Evolutionary conservation across 2,329 filamentous ascomycete species (phyloP), one percentile per base, ranked within the genome.

Genomic region (Microdochium paspali): DNA sequence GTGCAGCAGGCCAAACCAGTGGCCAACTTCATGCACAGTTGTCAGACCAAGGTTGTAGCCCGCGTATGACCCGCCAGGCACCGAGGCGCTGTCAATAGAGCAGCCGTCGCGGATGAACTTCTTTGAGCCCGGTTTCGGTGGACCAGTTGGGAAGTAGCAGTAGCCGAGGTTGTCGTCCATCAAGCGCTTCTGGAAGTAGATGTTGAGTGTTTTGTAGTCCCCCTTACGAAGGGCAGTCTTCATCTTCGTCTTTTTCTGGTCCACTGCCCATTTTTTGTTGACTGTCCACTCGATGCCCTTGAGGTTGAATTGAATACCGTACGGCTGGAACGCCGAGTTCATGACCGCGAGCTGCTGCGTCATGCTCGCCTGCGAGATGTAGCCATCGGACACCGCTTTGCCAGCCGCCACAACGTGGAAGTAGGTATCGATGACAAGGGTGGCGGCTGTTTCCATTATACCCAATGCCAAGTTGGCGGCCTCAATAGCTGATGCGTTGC

Each of bases 1-100:
- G 55, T 66, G 63, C 47, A 56, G 55, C 31, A 66, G 59, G 48
- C 63, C 63, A 44, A 65, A 56, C 62, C 63, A 66, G 51, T 65
- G 63, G 10, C 63, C 63, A 26, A 60, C 52, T 52, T 65, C 63
- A 53, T 63, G 61, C 23, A 56, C 55, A 4, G 52, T 55, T 18
- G 58, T 61, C 47, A 58, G 51, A 45, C 63, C 63, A 9, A 58
- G 51, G 47, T 64, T 59, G 50, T 46, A 40, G 6, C n/a, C 25
- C 4, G 15, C 21, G 6, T 28, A 24, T 5, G 24, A 10, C 4
- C 48, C 48, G n/a, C 48, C 48, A 10, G 48, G 48, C 24, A 49
- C 18, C 4, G 45, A 47, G 9, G 20, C 23, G 10, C 35, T 13
- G 21, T 43, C 24, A 20, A 49, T 39, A 6, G 39, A 21, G 35